A percentile compares a stretch with the other conserved stretches of the same genome.
phyloP scores from a whole-genome alignment of 306 rosid genomes.

The Abrus pulchellus region DNA sequence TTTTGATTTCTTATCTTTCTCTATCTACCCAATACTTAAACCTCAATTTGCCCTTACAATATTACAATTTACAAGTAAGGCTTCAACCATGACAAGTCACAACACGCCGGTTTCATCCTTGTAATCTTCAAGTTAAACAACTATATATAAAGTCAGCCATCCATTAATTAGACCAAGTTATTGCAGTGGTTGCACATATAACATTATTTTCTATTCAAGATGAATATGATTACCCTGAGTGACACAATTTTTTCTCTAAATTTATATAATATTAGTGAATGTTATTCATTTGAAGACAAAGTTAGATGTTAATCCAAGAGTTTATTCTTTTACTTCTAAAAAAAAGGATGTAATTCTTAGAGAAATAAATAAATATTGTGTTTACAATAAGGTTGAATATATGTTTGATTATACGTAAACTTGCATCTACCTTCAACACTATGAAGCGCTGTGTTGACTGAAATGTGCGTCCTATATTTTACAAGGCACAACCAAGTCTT shows the following conservation, averaged over 20 bases:
- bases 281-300: no score
- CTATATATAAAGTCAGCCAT: constrained; percentile 23
- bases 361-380: not conserved
- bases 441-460: no score
- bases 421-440: no score
- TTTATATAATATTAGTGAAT: no score
- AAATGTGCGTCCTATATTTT: no score
- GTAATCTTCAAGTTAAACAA: constrained; percentile 21
- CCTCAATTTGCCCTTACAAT: constrained; percentile 15
- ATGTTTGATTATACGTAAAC: no score
- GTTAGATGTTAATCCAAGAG: no score
- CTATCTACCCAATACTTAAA: not conserved
- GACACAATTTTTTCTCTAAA: no score
- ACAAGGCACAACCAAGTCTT: no score
- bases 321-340: not conserved
- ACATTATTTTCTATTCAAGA: not conserved
- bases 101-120: not conserved
- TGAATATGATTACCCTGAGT: no score
- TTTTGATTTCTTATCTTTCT: not conserved
- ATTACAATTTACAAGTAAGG: constrained; percentile 4
- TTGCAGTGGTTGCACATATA: constrained; percentile 19
- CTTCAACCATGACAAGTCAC: not conserved
- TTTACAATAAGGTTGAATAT: not conserved
- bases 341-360: not conserved
- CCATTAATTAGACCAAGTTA: constrained; percentile 31